A percentile compares a stretch with the other conserved stretches of the same genome.
These are phyloP conservation scores for Planoprotostelium fungivorum DNA, from an alignment of 78 protist genomes.

Conservation along the genomic window DNA sequence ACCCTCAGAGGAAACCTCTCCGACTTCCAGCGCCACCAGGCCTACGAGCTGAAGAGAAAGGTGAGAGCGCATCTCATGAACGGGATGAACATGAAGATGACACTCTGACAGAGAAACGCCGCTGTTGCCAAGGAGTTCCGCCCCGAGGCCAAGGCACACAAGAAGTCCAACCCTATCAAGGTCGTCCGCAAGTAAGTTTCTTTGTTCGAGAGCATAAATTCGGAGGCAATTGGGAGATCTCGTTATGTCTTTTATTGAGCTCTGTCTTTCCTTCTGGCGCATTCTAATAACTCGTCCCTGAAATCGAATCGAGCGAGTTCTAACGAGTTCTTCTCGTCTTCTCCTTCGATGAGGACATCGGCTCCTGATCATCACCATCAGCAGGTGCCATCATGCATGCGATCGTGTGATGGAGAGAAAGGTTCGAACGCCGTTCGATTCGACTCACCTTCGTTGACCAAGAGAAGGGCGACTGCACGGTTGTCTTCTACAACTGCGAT, in stretches of 20 bases:
- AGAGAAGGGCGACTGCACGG: neutral
- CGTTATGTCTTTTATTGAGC: neutral
- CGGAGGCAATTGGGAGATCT: too few species aligned
- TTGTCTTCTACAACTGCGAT: neutral
- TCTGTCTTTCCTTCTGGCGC: neutral
- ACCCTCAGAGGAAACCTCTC: neutral
- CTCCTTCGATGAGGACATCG: neutral
- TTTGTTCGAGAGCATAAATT: too few species aligned
- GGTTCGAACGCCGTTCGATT: neutral
- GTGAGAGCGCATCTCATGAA: neutral
- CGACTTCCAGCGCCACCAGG: neutral
- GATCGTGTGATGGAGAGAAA: too few species aligned
- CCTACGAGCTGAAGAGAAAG: neutral
- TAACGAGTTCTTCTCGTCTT: neutral
- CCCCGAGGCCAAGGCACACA: neutral
- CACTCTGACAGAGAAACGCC: neutral
- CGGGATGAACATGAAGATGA: neutral
- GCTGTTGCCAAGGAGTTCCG: neutral
- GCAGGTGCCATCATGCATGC: neutral
- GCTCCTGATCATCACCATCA: neutral
- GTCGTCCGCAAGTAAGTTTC: too few species aligned
- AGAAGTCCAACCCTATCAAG: neutral
- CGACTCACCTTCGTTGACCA: neutral
- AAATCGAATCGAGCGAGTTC: neutral
- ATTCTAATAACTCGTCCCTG: neutral